These are phyloP conservation scores for Eimeria tenella DNA, from an alignment of 169 alveolate genomes.

Conservation along the genomic window DNA sequence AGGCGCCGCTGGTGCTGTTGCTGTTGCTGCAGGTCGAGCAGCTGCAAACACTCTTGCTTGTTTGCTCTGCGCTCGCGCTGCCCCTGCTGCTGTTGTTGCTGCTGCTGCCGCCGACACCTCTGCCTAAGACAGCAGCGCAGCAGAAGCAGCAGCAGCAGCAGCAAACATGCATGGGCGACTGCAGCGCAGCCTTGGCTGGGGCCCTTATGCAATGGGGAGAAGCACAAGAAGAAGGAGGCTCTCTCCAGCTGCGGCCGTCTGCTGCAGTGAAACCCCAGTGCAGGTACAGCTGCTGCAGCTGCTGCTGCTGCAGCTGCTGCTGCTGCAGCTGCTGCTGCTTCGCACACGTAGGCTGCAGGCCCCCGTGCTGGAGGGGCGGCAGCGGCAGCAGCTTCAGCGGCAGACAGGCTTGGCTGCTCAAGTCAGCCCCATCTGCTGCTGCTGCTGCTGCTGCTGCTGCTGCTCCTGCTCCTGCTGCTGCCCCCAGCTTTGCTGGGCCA, in stretches of 20 bases:
- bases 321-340: neutral
- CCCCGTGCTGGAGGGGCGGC: neutral
- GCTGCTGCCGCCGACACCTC: conserved; percentile 7
- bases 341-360: neutral
- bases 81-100: neutral
- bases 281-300: conserved; percentile 62
- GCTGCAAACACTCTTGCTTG: conserved; percentile 11
- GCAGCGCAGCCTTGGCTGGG: conserved; percentile 45
- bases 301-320: conserved; percentile 64
- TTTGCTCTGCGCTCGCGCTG: neutral
- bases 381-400: conserved; percentile 5
- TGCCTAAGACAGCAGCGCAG: neutral
- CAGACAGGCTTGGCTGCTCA: neutral
- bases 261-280: conserved; percentile 62
- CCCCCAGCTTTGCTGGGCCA: neutral
- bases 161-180: conserved; percentile 53
- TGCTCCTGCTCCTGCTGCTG: conserved; percentile 19
- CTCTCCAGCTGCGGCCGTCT: conserved; percentile 63
- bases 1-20: conserved; percentile 31
- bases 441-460: conserved; percentile 29
- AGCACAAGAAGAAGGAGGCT: conserved; percentile 52
- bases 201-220: conserved; percentile 15
- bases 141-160: conserved; percentile 54
- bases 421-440: neutral
- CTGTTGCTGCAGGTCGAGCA: neutral